These are phyloP conservation scores for Aspergillus fumigatus DNA, from an alignment of 2,329 filamentous ascomycete genomes.

Conservation along the genomic window DNA sequence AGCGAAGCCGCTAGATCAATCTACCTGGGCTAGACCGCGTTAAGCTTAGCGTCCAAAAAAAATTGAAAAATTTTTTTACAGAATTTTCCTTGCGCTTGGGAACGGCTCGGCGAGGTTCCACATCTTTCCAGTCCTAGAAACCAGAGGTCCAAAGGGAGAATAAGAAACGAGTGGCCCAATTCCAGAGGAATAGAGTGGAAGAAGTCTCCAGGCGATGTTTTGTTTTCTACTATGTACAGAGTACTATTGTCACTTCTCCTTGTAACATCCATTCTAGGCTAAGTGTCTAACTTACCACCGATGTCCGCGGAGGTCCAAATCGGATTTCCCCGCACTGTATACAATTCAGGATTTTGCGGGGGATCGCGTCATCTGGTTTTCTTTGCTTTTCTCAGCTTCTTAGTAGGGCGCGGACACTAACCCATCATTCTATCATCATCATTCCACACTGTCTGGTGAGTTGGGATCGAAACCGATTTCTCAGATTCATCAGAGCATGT, in stretches of 20 bases:
- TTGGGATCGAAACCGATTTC: background rate
- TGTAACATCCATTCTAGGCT: background rate
- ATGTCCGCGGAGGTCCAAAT: background rate
- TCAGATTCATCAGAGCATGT: background rate
- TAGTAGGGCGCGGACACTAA: background rate
- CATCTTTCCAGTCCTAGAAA: background rate
- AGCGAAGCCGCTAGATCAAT: conserved; percentile 8
- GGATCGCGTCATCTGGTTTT: conserved; percentile 15
- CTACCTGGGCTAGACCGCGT: conserved; percentile 4
- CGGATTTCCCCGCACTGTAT: conserved; percentile 25
- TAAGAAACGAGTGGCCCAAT: too few relatives aligned
- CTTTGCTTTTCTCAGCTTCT: background rate
- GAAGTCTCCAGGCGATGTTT: background rate
- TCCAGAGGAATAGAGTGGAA: too few relatives aligned
- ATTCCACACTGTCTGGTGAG: background rate
- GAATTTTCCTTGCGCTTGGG: conserved; percentile 2
- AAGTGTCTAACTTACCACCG: too few relatives aligned
- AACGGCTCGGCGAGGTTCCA: conserved; percentile 6
- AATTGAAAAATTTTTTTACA: conserved; percentile 6
- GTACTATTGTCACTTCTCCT: background rate
- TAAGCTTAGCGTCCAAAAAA: conserved; percentile 2
- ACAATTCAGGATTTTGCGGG: conserved; percentile 23
- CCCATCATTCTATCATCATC: background rate
- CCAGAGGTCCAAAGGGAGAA: background rate
- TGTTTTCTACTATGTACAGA: background rate